Conservation (phyloP, 1,284 basidiomycete genomes). For the Dichomitus squalens region DNA sequence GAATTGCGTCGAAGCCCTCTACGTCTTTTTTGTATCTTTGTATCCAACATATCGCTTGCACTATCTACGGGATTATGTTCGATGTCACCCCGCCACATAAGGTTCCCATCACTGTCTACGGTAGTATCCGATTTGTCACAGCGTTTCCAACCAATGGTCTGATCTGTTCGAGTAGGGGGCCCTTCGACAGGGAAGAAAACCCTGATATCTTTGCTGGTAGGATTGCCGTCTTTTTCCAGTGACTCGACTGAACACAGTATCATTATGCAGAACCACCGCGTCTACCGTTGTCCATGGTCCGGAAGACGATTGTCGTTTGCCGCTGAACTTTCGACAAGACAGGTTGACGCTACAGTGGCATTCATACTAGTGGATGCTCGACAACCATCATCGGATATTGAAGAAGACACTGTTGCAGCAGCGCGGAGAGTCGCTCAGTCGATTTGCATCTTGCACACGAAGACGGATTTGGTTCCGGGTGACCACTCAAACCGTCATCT, state of each 20-base stretch:
- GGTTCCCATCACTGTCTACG: background rate
- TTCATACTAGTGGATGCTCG: background rate
- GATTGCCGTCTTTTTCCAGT: background rate
- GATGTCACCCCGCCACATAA: background rate
- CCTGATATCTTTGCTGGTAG: background rate
- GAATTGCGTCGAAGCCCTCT: no score
- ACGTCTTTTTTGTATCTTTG: no score
- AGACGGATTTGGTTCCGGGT: background rate
- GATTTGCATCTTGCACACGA: conserved; percentile 2
- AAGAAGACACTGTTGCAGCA: background rate
- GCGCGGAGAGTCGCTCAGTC: background rate
- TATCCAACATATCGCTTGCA: background rate
- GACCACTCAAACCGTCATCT: background rate
- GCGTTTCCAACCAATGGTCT: background rate
- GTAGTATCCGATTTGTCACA: background rate
- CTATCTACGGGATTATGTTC: background rate
- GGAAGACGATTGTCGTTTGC: background rate
- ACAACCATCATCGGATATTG: background rate
- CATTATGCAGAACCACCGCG: background rate
- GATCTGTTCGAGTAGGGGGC: background rate
- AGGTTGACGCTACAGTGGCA: background rate
- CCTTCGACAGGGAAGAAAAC: conserved; percentile 1
- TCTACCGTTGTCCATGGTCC: background rate
- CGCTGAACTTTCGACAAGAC: background rate
- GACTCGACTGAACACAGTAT: background rate